Base-by-base conservation (phyloP, 1,139 yeast genomes). In the Hemisphaericaspora xylofermentans region DNA sequence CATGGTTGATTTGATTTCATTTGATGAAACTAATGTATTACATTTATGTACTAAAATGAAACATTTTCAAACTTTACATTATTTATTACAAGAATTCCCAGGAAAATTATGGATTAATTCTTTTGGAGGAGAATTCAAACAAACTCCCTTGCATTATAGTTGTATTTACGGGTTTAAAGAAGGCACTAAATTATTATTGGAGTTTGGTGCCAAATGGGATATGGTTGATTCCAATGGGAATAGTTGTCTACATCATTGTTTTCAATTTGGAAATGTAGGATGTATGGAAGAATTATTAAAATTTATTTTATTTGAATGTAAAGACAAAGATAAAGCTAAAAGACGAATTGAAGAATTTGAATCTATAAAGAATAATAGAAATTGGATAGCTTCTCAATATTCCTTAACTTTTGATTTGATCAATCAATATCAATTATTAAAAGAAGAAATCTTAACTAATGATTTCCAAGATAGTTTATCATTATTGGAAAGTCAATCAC, bases 21-120 rank as follows among this genome's bases (percentile, higher is more conserved):
- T 88, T 56, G 78, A 82, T 45, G 71, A 78, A 15, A 72, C 84
- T 42, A 82, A 95, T 1, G 86, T 91, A 8, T 71, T 91, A 21
- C 98, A 91, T 62, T 57, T 88, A 36, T 82, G 95, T 1, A 75
- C 88, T 4, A 59, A 71, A 43, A 78, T 80, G 24, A 66, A 67
- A 36, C 89, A 86, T 56, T 82, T 82, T 46, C 95, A 87, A 53
- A 87, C 96, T 0, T 74, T 91, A 28, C 94, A 87, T 56, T 76
- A 88, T 46, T 64, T 93, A 30, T 73, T 95, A 27, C 94, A 87
- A 56, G 93, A 88, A 57, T 86, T 88, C 53, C 84, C 91, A 0
- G 69, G 80, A 3, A 75, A 78, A 43, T 64, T 82, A 15, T 87
- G 94, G 73, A 68, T 76, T 43, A 70, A 77, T 44, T 63, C 52